Base-by-base conservation (phyloP, 495 filamentous ascomycete genomes). In the Chaetomium fimeti region DNA sequence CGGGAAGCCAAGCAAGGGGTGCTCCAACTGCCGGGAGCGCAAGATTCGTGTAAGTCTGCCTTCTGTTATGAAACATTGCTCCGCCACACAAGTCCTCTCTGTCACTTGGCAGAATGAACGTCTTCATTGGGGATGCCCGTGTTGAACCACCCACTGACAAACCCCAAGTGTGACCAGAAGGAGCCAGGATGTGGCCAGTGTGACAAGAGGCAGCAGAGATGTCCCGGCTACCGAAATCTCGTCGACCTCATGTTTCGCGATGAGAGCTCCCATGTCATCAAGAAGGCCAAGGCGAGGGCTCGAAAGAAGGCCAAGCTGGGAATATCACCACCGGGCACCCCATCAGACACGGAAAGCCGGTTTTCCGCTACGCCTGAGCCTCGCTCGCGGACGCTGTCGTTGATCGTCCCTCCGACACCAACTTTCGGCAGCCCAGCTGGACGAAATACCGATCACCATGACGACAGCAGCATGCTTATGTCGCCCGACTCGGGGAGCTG, bases 211-310 rank as follows among this genome's bases (percentile, higher is more conserved):
- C 81, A 81, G 66, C 79, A 86, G 68, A 75, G 76, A 66, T 91
- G 89, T 68, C 85, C 86, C 57, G 88, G 89, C 27, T 91, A 91
- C 69, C 81, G 88, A 60, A 87, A 90, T 60, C 81, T 86, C 59
- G 72, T 87, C 42, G 86, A 87, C 49, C 75, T 91, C 48, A 85
- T 89, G 80, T 91, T 91, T 72, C 85, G 88, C 29, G 86, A 91
- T 69, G 86, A 91, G 72, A 91, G 87, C 71, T 81, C 82, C 59
- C 82, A 85, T 65, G 86, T 91, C 52, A 83, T 85, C 62, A 81
- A 81, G 62, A 91, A 89, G 73, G 86, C 84, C 48, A 82, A 81
- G 64, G 73, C 72, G 20, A 74, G 68, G 57, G 74, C 72, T 62
- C 71, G 62, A 38, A 74, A 74, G 64, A 76, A 70, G 69, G 57